Evolutionary conservation across 768 basidiomycete genomes (phyloP).

Genomic region (Xerocomellus dryophilus): DNA sequence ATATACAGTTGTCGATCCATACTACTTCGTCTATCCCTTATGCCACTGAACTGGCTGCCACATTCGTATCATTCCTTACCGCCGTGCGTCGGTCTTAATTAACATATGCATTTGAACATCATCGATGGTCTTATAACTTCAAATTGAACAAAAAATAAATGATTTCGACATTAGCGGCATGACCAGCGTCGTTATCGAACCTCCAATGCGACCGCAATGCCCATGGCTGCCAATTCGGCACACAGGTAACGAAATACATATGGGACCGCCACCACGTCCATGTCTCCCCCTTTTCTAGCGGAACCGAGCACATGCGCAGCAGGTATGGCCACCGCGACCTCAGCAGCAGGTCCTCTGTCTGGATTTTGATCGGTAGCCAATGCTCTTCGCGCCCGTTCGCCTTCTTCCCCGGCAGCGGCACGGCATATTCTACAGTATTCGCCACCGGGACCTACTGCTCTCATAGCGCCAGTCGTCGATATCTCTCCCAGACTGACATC

Average conservation of each 20-base stretch:
- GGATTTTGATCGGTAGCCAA: slow-evolving; percentile 54
- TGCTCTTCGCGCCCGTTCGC: slow-evolving; percentile 56
- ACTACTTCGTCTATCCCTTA: slow-evolving; percentile 15
- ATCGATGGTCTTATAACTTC: neutral
- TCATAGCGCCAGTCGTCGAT: slow-evolving; percentile 47
- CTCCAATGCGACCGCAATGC: slow-evolving; percentile 85
- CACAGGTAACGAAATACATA: slow-evolving; percentile 94
- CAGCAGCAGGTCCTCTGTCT: slow-evolving; percentile 40
- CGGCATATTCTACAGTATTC: slow-evolving; percentile 97
- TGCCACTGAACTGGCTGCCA: slow-evolving; percentile 7
- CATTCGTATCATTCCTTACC: slow-evolving; percentile 13
- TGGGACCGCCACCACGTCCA: slow-evolving; percentile 94
- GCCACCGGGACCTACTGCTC: slow-evolving; percentile 70
- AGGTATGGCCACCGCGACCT: slow-evolving; percentile 64
- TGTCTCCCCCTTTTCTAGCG: slow-evolving; percentile 66
- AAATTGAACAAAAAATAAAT: neutral
- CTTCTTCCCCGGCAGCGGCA: slow-evolving; percentile 60
- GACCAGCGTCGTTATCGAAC: slow-evolving; percentile 43
- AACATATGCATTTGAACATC: slow-evolving; percentile 13
- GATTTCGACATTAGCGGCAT: neutral
- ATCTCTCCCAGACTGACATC: slow-evolving; percentile 73
- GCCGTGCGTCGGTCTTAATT: slow-evolving; percentile 14
- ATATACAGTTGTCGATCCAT: slow-evolving; percentile 12
- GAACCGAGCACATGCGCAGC: slow-evolving; percentile 62
- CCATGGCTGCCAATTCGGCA: slow-evolving; percentile 98